Conservation (phyloP, 1,284 basidiomycete species). For the Cryptococcus sp. region DNA sequence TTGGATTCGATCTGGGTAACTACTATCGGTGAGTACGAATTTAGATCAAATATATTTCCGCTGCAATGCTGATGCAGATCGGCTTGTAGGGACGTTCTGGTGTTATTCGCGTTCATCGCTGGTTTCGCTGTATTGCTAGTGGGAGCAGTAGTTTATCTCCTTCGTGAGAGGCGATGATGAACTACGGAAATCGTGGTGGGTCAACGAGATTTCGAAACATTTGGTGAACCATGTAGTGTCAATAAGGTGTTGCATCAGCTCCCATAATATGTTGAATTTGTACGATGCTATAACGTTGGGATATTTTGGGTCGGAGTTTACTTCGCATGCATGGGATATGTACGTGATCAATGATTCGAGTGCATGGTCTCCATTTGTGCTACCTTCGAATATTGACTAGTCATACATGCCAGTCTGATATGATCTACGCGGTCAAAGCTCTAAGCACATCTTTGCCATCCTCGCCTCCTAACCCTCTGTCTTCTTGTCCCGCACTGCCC, state of each 20-base stretch:
- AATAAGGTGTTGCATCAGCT: no score
- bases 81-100: slow-evolving; percentile 66
- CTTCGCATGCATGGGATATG: no score
- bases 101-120: slow-evolving; percentile 78
- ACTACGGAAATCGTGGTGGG: neutral
- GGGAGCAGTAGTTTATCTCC: slow-evolving; percentile 68
- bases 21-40: slow-evolving; percentile 63
- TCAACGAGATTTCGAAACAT: neutral
- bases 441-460: slow-evolving; percentile 29
- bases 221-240: neutral
- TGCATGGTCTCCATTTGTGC: no score
- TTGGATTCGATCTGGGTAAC: slow-evolving; percentile 72
- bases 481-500: slow-evolving; percentile 32
- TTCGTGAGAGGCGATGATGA: slow-evolving; percentile 66
- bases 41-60: no score
- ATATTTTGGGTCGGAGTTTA: no score
- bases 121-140: slow-evolving; percentile 71
- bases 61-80: neutral
- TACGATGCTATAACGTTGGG: no score
- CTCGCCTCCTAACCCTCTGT: slow-evolving; percentile 40
- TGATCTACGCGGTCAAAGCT: slow-evolving; percentile 5
- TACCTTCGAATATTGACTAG: no score
- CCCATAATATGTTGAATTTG: no score
- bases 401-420: neutral
- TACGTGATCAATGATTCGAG: no score